A percentile compares a stretch with the other conserved stretches of the same genome.
These are phyloP conservation scores for Rhizodiscina lignyota DNA, from an alignment of 495 filamentous ascomycete genomes.

Conservation along the genomic window DNA sequence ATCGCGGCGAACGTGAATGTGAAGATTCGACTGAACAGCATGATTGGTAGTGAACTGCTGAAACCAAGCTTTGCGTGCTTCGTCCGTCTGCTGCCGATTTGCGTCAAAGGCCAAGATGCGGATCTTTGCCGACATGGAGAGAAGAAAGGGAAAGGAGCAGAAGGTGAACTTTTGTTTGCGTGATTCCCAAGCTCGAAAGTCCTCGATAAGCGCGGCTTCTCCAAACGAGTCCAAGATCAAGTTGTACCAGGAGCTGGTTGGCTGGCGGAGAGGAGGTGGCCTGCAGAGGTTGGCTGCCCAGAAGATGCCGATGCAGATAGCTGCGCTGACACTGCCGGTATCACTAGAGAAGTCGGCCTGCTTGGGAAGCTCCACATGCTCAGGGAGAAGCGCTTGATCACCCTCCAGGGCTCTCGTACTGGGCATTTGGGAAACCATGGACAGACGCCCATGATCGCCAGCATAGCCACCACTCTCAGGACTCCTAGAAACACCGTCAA, in stretches of 20 bases:
- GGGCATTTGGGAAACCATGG: no score
- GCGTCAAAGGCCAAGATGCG: constrained; percentile 85
- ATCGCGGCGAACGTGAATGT: constrained; percentile 65
- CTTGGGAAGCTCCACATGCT: no score
- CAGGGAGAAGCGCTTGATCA: no score
- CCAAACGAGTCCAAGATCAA: constrained; percentile 61
- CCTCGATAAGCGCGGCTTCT: constrained; percentile 50
- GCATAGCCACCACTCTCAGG: no score
- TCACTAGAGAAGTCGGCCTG: no score
- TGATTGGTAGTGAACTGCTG: constrained; percentile 53
- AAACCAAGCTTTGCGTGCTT: constrained; percentile 84
- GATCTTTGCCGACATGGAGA: constrained; percentile 89
- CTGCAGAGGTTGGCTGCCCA: no score
- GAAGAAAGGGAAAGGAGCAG: constrained; percentile 86
- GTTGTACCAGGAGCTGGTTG: constrained; percentile 81
- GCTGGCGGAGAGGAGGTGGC: no score
- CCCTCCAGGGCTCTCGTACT: no score
- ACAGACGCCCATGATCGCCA: no score
- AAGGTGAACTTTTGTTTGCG: constrained; percentile 65
- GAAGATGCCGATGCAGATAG: no score
- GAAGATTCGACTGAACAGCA: constrained; percentile 62
- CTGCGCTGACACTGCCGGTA: no score
- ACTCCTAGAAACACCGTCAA: no score
- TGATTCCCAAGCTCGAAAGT: constrained; percentile 82
- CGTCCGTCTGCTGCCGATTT: constrained; percentile 77